phyloP scores from a whole-genome alignment of 2,329 filamentous ascomycete species.

The Alternaria arborescens region DNA sequence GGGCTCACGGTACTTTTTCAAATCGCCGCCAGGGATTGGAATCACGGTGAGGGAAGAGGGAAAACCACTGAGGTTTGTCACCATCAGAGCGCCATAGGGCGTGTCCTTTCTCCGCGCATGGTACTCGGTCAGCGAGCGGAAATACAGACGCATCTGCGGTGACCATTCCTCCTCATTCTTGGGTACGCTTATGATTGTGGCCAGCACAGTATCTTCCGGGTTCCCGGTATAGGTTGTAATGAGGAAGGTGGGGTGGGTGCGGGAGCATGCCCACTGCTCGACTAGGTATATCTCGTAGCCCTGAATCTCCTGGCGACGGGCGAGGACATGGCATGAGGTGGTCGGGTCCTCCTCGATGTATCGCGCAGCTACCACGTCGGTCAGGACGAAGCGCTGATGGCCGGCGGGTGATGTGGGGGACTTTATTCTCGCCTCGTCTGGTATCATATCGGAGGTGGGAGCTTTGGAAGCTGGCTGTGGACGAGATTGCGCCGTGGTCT shows the following conservation, averaged over 20 bases:
- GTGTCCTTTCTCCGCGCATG: conserved; percentile 87
- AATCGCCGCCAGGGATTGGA: conserved; percentile 83
- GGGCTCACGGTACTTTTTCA: conserved; percentile 78
- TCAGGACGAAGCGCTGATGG: conserved; percentile 69
- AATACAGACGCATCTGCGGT: conserved; percentile 79
- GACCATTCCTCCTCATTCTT: conserved; percentile 84
- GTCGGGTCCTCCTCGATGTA: conserved; percentile 84
- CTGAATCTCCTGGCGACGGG: conserved; percentile 72
- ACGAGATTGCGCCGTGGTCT: conserved; percentile 25
- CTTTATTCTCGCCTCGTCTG: conserved; percentile 19
- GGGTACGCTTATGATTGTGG: conserved; percentile 82
- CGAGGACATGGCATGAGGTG: conserved; percentile 70
- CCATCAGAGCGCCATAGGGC: conserved; percentile 82
- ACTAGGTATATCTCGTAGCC: conserved; percentile 95
- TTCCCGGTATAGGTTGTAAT: conserved; percentile 95
- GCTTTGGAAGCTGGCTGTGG: conserved; percentile 18
- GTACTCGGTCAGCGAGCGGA: conserved; percentile 83
- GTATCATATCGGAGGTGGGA: conserved; percentile 23
- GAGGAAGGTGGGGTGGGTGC: conserved; percentile 86
- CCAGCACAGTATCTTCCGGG: conserved; percentile 76
- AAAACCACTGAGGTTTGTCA: conserved; percentile 92
- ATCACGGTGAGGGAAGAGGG: conserved; percentile 94
- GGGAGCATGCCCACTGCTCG: conserved; percentile 97
- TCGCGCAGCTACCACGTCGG: conserved; percentile 71
- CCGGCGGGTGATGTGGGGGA: conserved; percentile 38